Evolutionary conservation across 768 basidiomycete species (phyloP).

Genomic region (Nidularia sp.): DNA sequence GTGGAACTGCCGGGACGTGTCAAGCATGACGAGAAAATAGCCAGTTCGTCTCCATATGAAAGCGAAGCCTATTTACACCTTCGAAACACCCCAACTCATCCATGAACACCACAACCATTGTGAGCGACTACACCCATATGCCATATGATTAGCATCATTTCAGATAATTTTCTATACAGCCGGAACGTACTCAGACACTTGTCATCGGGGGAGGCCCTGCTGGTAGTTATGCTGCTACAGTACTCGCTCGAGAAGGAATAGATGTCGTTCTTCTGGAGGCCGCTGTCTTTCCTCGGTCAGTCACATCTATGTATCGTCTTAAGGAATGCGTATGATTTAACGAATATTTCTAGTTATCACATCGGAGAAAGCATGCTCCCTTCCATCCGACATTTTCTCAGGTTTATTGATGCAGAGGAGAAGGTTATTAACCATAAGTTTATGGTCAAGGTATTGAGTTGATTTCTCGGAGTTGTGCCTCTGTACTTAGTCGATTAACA

Average conservation of each 20-base stretch:
- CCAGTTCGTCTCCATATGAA: no score
- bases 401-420: conserved; percentile 31
- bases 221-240: conserved; percentile 20
- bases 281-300: conserved; percentile 12
- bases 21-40: no score
- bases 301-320: background rate
- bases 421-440: conserved; percentile 27
- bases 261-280: conserved; percentile 19
- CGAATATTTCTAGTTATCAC: conserved; percentile 20
- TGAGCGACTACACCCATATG: no score
- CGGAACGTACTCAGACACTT: background rate
- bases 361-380: conserved; percentile 35
- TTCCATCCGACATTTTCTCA: conserved; percentile 25
- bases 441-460: conserved; percentile 18
- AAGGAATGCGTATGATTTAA: background rate
- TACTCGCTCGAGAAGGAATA: conserved; percentile 19
- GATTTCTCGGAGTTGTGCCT: background rate
- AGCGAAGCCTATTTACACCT: no score
- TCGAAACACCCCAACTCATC: no score
- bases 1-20: no score
- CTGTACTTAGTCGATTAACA: background rate
- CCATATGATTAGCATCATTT: no score
- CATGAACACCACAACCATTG: no score
- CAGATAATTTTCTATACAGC: background rate
- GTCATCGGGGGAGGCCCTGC: conserved; percentile 20